A percentile compares a stretch with the other conserved stretches of the same genome.
Conservation (phyloP, 495 filamentous ascomycete genomes). For the Trichoderma erinaceum region DNA sequence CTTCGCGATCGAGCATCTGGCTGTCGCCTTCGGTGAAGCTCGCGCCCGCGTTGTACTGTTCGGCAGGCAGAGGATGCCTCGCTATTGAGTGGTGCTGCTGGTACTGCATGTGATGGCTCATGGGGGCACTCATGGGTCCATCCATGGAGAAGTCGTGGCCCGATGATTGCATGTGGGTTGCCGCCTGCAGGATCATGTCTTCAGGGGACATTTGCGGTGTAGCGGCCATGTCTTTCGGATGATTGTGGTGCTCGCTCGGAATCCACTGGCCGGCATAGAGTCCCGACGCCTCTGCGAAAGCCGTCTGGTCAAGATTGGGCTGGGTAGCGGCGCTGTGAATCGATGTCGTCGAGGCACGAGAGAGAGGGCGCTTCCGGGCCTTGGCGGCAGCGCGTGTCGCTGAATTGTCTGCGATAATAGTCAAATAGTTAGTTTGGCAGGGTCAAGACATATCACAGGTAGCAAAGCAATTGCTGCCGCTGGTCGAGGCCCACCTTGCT, state of each 20-base stretch:
- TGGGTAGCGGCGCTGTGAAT: constrained; percentile 65
- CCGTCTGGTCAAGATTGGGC: constrained; percentile 53
- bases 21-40: constrained; percentile 62
- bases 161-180: constrained; percentile 46
- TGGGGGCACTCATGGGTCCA: constrained; percentile 44
- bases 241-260: constrained; percentile 39
- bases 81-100: constrained; percentile 48
- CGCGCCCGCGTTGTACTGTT: constrained; percentile 50
- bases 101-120: constrained; percentile 43
- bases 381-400: constrained; percentile 21
- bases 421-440: neutral
- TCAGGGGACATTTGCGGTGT: constrained; percentile 51
- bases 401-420: neutral
- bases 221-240: constrained; percentile 33
- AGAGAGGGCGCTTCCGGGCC: constrained; percentile 60
- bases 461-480: neutral
- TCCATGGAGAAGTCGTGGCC: constrained; percentile 47
- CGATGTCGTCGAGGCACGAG: constrained; percentile 81
- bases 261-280: constrained; percentile 52
- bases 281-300: constrained; percentile 44
- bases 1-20: constrained; percentile 61
- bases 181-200: constrained; percentile 59
- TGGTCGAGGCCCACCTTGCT: neutral
- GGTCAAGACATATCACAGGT: neutral
- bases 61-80: constrained; percentile 43